A percentile compares a stretch with the other conserved stretches of the same genome.
Evolutionary conservation across 2,329 filamentous ascomycete species (phyloP).

Genomic region (Beauveria asiatica): DNA sequence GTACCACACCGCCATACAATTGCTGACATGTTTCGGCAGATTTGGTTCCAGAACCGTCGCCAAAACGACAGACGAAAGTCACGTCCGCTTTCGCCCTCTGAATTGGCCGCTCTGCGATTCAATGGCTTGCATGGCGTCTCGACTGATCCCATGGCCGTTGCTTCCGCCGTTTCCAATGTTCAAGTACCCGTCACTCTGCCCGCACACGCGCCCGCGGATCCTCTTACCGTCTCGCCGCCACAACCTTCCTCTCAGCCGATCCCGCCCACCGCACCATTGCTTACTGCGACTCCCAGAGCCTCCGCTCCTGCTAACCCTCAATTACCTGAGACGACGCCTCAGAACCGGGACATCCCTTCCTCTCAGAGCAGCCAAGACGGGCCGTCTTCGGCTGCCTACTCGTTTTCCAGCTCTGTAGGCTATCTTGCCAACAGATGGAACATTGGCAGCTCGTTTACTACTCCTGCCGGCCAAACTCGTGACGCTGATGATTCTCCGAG

Average conservation of each 20-base stretch:
- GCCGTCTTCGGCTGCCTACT: conserved; percentile 27
- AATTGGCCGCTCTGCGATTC: conserved; percentile 56
- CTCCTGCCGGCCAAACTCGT: conserved; percentile 33
- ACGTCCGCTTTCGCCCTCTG: conserved; percentile 69
- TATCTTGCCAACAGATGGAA: conserved; percentile 53
- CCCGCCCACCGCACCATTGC: conserved; percentile 13
- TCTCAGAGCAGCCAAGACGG: conserved; percentile 22
- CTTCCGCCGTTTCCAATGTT: conserved; percentile 17
- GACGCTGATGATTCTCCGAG: conserved; percentile 35
- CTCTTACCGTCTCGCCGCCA: not conserved
- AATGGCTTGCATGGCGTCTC: conserved; percentile 45
- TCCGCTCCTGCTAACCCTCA: not conserved
- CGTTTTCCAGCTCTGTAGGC: conserved; percentile 36
- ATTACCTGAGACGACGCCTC: conserved; percentile 17
- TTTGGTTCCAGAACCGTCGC: conserved; percentile 94
- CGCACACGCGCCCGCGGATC: conserved; percentile 16
- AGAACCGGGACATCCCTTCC: conserved; percentile 19
- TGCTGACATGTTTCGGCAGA: conserved; percentile 43
- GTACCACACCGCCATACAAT: not conserved
- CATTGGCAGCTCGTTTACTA: conserved; percentile 41
- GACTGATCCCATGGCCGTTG: conserved; percentile 32
- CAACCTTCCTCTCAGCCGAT: not conserved
- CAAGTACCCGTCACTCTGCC: conserved; percentile 20
- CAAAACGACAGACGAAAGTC: conserved; percentile 90
- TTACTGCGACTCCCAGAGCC: conserved; percentile 5